phyloP scores from a whole-genome alignment of 2,329 filamentous ascomycete genomes.

The Pseudopithomyces chartarum region DNA sequence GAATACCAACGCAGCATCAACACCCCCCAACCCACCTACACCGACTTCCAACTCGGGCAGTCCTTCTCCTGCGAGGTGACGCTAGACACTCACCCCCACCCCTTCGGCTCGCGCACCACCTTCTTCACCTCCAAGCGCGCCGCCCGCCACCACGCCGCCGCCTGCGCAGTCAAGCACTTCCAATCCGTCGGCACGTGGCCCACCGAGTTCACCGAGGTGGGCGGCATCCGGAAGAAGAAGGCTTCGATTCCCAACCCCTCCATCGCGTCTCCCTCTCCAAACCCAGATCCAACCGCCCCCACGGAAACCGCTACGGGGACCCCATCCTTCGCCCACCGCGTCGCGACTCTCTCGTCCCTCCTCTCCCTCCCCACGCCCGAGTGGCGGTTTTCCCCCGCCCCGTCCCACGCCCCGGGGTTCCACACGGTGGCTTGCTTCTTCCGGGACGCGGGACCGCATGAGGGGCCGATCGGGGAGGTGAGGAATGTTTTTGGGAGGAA shows the following conservation, averaged over 20 bases:
- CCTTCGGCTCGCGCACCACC: slow-evolving; percentile 43
- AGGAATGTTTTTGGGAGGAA: slow-evolving; percentile 54
- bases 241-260: background rate
- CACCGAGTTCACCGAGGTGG: slow-evolving; percentile 16
- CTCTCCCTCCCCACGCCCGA: slow-evolving; percentile 31
- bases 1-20: slow-evolving; percentile 38
- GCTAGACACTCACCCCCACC: slow-evolving; percentile 23
- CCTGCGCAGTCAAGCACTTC: slow-evolving; percentile 49
- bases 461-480: slow-evolving; percentile 48
- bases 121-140: slow-evolving; percentile 48
- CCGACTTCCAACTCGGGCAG: slow-evolving; percentile 39
- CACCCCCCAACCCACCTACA: slow-evolving; percentile 41
- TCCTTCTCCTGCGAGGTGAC: slow-evolving; percentile 38
- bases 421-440: slow-evolving; percentile 46
- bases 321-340: slow-evolving; percentile 20
- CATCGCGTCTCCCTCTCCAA: background rate
- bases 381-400: slow-evolving; percentile 15
- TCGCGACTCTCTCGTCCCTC: slow-evolving; percentile 21
- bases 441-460: slow-evolving; percentile 20
- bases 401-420: slow-evolving; percentile 28
- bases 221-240: slow-evolving; percentile 41
- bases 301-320: background rate
- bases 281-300: background rate
- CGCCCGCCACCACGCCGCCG: slow-evolving; percentile 49
- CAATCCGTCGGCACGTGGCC: slow-evolving; percentile 42